Percentiles rank a stretch among this genome's conserved stretches.
Evolutionary conservation across 805 yeast species (phyloP).

Genomic region (Candida broadrunensis): DNA sequence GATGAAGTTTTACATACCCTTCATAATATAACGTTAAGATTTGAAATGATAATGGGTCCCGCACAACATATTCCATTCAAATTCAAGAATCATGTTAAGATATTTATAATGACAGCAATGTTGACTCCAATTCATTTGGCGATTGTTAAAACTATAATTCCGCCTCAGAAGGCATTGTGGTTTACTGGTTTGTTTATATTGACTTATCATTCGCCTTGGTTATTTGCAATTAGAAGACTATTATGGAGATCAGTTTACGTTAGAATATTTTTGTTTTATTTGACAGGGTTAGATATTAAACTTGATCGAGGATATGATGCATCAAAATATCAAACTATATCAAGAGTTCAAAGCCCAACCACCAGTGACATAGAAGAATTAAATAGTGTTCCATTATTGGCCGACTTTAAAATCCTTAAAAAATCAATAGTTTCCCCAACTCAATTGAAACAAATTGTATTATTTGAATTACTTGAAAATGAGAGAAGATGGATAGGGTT

Average conservation of each 20-base stretch:
- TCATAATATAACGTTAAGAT: constrained; percentile 43
- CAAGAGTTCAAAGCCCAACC: constrained; percentile 15
- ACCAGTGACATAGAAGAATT: constrained; percentile 15
- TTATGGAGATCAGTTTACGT: constrained; percentile 50
- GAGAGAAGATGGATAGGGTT: constrained; percentile 62
- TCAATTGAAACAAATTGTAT: constrained; percentile 44
- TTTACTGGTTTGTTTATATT: constrained; percentile 34
- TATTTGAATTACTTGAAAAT: constrained; percentile 52
- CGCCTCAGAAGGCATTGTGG: constrained; percentile 33
- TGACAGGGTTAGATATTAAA: constrained; percentile 40
- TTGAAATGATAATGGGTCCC: constrained; percentile 40
- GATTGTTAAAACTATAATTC: constrained; percentile 28
- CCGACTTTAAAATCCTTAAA: constrained; percentile 37
- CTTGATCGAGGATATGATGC: constrained; percentile 8
- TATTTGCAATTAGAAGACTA: constrained; percentile 41
- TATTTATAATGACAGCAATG: constrained; percentile 26
- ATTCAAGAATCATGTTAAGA: constrained; percentile 22
- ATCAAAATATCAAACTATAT: constrained; percentile 5
- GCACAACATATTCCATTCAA: constrained; percentile 26
- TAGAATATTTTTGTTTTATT: constrained; percentile 31
- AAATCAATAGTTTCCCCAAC: constrained; percentile 39
- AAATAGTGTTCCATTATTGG: constrained; percentile 17
- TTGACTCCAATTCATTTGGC: constrained; percentile 45
- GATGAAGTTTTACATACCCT: constrained; percentile 50
- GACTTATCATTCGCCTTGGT: constrained; percentile 49